These are phyloP conservation scores for Cordyceps farinosa DNA, from an alignment of 2,329 filamentous ascomycete genomes.

Conservation along the genomic window DNA sequence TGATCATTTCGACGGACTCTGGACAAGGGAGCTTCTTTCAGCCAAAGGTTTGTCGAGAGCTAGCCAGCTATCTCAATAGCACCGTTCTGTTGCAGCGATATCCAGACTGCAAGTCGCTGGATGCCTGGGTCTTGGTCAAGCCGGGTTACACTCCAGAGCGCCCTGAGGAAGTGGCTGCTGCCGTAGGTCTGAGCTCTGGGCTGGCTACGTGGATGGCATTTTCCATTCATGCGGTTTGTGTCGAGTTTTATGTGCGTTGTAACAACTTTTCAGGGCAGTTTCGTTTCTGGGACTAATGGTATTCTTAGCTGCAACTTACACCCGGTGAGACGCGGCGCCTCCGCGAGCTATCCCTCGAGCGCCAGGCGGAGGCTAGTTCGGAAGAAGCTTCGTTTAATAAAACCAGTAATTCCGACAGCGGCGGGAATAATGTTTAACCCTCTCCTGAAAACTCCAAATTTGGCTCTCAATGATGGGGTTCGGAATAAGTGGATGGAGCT, in stretches of 20 bases:
- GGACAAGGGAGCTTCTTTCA: slow-evolving; percentile 23
- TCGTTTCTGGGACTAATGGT: background rate
- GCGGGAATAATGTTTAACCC: too few relatives aligned
- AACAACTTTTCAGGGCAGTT: too few relatives aligned
- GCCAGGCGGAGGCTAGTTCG: slow-evolving; percentile 49
- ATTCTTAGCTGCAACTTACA: slow-evolving; percentile 45
- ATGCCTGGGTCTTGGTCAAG: slow-evolving; percentile 30
- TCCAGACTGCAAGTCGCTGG: slow-evolving; percentile 40
- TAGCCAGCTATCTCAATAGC: slow-evolving; percentile 35
- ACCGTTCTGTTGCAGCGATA: slow-evolving; percentile 32
- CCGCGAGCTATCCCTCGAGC: slow-evolving; percentile 50
- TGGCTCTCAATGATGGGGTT: too few relatives aligned
- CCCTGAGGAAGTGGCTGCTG: slow-evolving; percentile 34
- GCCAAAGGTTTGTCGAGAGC: slow-evolving; percentile 42
- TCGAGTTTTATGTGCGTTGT: slow-evolving; percentile 45
- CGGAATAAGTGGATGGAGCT: too few relatives aligned
- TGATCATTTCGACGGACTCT: slow-evolving; percentile 31
- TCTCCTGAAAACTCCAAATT: too few relatives aligned
- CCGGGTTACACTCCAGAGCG: slow-evolving; percentile 30
- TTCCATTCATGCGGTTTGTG: slow-evolving; percentile 44
- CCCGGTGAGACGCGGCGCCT: slow-evolving; percentile 51
- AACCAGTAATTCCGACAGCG: background rate
- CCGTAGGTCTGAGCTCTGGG: slow-evolving; percentile 46
- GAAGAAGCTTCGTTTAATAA: background rate
- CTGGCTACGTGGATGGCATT: slow-evolving; percentile 50